phyloP scores from a whole-genome alignment of 768 basidiomycete genomes.

The Amanita thiersii region DNA sequence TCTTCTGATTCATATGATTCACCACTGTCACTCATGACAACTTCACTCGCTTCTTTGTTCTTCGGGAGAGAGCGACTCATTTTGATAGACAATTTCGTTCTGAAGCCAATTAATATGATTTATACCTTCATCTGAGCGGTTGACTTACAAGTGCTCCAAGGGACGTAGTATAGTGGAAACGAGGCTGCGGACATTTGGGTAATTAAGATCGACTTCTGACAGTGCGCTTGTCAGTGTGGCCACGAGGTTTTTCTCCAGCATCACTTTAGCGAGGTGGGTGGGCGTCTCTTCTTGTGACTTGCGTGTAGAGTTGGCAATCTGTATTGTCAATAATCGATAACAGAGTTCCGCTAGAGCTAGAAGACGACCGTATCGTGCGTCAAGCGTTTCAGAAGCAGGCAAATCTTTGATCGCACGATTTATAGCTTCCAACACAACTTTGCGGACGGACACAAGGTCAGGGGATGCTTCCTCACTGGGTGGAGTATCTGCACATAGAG shows the following conservation, averaged over 20 bases:
- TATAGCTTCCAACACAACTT: conserved; percentile 84
- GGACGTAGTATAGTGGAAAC: conserved; percentile 87
- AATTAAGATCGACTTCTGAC: conserved; percentile 92
- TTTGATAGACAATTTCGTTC: conserved; percentile 96
- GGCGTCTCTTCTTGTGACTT: conserved; percentile 66
- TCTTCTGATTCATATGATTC: conserved; percentile 51
- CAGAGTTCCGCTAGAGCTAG: conserved; percentile 84
- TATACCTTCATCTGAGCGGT: neutral
- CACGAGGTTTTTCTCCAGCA: conserved; percentile 98
- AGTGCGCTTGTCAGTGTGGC: conserved; percentile 80
- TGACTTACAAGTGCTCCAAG: conserved; percentile 75
- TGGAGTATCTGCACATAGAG: conserved; percentile 85
- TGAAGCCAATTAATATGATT: conserved; percentile 21
- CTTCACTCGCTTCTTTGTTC: conserved; percentile 47
- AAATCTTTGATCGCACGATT: conserved; percentile 82
- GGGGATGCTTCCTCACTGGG: conserved; percentile 50
- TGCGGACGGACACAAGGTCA: conserved; percentile 85
- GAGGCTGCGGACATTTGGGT: conserved; percentile 80
- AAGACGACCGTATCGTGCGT: conserved; percentile 80
- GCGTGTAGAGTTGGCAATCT: conserved; percentile 51
- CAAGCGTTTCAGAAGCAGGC: conserved; percentile 46
- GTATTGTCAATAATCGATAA: conserved; percentile 77
- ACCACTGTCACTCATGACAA: conserved; percentile 36
- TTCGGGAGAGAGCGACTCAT: conserved; percentile 80
- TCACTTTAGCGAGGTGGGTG: conserved; percentile 91